Percentiles rank a stretch among this genome's conserved stretches.
Conservation (phyloP, 306 rosid species). For the Cucumis cinereus region DNA sequence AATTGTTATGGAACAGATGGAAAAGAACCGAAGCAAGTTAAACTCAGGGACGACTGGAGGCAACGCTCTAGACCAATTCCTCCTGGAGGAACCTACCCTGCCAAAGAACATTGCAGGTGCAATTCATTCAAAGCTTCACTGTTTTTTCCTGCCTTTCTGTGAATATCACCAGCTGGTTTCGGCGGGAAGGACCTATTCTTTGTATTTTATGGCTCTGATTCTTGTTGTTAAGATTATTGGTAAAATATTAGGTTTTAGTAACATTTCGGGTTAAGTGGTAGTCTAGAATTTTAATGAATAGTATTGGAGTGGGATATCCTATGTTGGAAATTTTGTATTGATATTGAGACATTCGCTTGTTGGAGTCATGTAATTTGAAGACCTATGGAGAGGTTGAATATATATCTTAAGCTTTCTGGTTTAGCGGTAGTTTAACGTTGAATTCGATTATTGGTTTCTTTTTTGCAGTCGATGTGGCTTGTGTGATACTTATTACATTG, state of each 20-base stretch:
- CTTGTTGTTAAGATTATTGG: background rate
- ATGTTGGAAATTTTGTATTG: background rate
- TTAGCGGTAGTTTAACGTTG: background rate
- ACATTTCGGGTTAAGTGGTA: background rate
- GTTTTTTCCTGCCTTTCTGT: background rate
- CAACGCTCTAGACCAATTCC: slow-evolving; percentile 71
- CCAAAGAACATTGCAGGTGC: slow-evolving; percentile 95
- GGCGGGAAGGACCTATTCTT: background rate
- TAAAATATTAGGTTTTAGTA: background rate
- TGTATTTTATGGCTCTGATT: background rate
- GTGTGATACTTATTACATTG: slow-evolving; percentile 93
- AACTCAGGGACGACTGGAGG: slow-evolving; percentile 77
- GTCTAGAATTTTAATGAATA: background rate
- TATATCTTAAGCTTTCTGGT: background rate
- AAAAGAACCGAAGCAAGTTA: slow-evolving; percentile 27
- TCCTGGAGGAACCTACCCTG: slow-evolving; percentile 89
- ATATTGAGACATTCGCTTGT: background rate
- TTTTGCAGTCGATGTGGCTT: slow-evolving; percentile 64
- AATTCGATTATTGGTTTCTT: background rate
- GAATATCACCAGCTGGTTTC: background rate
- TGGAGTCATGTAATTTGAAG: background rate
- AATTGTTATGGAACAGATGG: slow-evolving; percentile 24
- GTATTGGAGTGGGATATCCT: background rate
- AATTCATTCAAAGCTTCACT: background rate
- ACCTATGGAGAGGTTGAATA: background rate